Evolutionary conservation across 345 rosid genomes (phyloP).

Genomic region (Moringa oleifera): DNA sequence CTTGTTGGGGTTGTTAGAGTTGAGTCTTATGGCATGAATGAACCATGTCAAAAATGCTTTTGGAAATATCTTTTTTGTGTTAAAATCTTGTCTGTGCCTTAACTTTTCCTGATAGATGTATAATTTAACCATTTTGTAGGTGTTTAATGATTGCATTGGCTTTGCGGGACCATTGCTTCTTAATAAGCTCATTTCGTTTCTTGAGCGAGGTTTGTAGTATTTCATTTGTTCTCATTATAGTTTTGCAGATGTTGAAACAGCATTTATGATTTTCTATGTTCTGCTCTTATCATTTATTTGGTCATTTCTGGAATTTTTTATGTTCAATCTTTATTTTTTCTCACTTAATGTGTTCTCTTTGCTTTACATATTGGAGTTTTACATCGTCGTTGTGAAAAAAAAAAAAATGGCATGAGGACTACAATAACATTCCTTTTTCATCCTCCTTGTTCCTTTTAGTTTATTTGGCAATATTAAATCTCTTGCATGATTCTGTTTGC

Average conservation of each 20-base stretch:
- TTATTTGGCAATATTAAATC: background rate
- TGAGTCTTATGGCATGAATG: too few relatives aligned
- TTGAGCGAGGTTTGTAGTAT: slow-evolving; percentile 58
- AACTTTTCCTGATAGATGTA: background rate
- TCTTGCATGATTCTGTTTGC: background rate
- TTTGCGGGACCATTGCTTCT: slow-evolving; percentile 84
- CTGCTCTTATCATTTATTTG: background rate
- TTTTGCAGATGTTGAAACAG: background rate
- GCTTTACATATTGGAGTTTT: background rate
- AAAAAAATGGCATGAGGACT: background rate
- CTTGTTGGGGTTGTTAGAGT: too few relatives aligned
- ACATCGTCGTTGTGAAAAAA: too few relatives aligned
- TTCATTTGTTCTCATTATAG: background rate
- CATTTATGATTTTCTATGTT: too few relatives aligned
- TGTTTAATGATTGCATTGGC: slow-evolving; percentile 71
- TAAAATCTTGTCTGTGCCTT: background rate
- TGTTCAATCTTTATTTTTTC: too few relatives aligned
- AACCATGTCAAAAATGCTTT: too few relatives aligned
- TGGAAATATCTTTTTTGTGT: too few relatives aligned
- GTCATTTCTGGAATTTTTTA: background rate
- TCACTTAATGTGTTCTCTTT: background rate
- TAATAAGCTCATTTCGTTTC: slow-evolving; percentile 72
- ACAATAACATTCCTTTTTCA: background rate
- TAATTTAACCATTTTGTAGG: slow-evolving; percentile 36
- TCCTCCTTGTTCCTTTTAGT: background rate